phyloP scores from a whole-genome alignment of 2,329 filamentous ascomycete species.

The Epichloe bromicola region DNA sequence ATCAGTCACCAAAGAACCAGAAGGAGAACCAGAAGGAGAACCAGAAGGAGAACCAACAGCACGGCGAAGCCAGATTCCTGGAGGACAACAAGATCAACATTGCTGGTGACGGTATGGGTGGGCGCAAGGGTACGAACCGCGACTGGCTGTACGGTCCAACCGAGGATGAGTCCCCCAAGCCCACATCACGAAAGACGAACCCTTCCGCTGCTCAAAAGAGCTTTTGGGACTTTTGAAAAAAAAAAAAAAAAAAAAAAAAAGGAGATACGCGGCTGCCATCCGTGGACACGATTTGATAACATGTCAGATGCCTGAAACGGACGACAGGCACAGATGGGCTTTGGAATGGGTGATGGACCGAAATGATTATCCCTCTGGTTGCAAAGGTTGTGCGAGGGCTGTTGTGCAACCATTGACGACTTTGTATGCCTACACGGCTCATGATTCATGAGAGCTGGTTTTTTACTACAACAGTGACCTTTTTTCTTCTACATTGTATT shows the following conservation, averaged over 20 bases:
- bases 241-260: no score
- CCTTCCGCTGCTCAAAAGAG: slow-evolving; percentile 8
- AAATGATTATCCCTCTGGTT: slow-evolving; percentile 1
- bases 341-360: slow-evolving; percentile 1
- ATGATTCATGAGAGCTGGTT: slow-evolving; percentile 19
- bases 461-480: slow-evolving; percentile 5
- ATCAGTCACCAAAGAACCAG: slow-evolving; percentile 38
- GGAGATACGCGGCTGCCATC: neutral
- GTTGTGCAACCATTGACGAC: slow-evolving; percentile 1
- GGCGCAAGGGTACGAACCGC: slow-evolving; percentile 38
- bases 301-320: neutral
- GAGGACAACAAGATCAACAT: slow-evolving; percentile 28
- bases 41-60: slow-evolving; percentile 37
- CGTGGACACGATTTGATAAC: neutral
- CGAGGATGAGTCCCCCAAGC: slow-evolving; percentile 25
- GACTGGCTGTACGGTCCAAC: slow-evolving; percentile 47
- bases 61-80: slow-evolving; percentile 37
- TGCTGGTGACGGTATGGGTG: slow-evolving; percentile 55
- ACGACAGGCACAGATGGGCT: neutral
- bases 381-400: slow-evolving; percentile 2
- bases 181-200: slow-evolving; percentile 24
- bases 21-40: slow-evolving; percentile 49
- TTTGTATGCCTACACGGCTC: slow-evolving; percentile 13
- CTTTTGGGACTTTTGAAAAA: slow-evolving; percentile 35
- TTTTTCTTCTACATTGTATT: slow-evolving; percentile 2